Evolutionary conservation across 2,329 filamentous ascomycete genomes (phyloP), one percentile per base, ranked within the genome.

Genomic region (Ophiobolus disseminans): DNA sequence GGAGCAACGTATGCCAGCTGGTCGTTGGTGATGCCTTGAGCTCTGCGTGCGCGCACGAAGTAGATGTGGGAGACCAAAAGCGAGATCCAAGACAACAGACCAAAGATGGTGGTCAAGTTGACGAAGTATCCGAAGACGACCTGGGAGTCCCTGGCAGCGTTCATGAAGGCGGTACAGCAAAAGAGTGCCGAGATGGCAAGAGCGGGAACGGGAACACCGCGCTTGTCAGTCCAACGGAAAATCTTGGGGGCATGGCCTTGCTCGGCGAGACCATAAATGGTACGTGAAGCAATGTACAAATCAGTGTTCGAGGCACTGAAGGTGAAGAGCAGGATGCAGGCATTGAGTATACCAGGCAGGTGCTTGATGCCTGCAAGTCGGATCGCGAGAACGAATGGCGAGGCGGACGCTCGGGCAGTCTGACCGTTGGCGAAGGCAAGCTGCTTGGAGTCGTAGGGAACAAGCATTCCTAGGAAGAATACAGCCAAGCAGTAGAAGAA

Each of bases 281-380:
- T 90, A 45, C 87, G 85, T 54, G 84, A 87, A 16, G 86, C 87
- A 60, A 80, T 90, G 80, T 91, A 91, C 19, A 91, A 76, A 75
- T 91, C 88, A 1, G 86, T 89, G 78, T 91, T 91, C 55, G 87
- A 82, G 11, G 88, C 88, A 10, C 85, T 88, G 73, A 91, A 89
- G 60, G 90, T 87, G 67, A 91, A 91, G 55, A 90, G 68, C 53
- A 89, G 76, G 58, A 91, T 90, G 63, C 86, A 88, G 23, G 76
- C 88, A 73, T 91, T 91, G 66, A 91, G 75, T 64, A 91, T 83
- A 60, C 85, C 80, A 2, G 86, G 83, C 8, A 91, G 78, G 16
- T 75, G 72, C 2, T 80, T 73, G 68, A 91, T 87, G 13, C 82
- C 78, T 1, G 87, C 86, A 14, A 87, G 60, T 53, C 76, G 73